A percentile compares a stretch with the other conserved stretches of the same genome.
These are phyloP conservation scores for Graphilbum fragrans DNA, from an alignment of 2,329 filamentous ascomycete genomes.

Conservation along the genomic window DNA sequence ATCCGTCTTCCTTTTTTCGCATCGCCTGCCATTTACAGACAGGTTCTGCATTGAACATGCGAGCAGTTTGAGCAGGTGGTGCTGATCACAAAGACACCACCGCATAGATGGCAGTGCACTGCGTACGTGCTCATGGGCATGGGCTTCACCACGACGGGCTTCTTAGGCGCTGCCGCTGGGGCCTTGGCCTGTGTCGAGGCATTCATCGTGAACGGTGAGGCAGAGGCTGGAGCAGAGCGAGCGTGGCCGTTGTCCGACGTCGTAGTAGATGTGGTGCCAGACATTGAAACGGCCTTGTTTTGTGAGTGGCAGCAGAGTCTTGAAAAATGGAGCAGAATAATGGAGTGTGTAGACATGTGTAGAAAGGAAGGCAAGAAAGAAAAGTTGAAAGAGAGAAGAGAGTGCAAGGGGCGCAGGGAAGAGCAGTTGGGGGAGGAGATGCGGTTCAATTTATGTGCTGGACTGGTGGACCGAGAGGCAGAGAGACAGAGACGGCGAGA, in stretches of 20 bases:
- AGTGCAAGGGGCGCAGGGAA: neutral
- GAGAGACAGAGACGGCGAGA: too few species aligned
- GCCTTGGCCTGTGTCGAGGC: too few species aligned
- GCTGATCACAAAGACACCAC: slow-evolving; percentile 45
- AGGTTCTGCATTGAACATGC: slow-evolving; percentile 30
- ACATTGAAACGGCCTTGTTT: too few species aligned
- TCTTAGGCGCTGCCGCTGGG: neutral
- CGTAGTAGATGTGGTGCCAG: too few species aligned
- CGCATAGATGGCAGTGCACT: slow-evolving; percentile 43
- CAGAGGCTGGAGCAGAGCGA: too few species aligned
- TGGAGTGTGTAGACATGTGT: neutral
- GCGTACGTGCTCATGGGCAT: slow-evolving; percentile 20
- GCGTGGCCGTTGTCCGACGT: too few species aligned
- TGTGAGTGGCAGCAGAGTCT: too few species aligned
- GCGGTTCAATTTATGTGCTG: too few species aligned
- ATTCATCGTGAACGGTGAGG: too few species aligned
- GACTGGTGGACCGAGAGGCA: too few species aligned
- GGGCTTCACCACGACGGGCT: neutral
- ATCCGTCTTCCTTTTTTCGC: neutral
- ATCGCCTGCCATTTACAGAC: neutral
- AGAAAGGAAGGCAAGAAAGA: neutral
- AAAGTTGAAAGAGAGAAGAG: neutral
- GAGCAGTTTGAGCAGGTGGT: slow-evolving; percentile 36
- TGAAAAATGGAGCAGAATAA: neutral
- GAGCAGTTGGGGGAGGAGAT: neutral